A percentile compares a stretch with the other conserved stretches of the same genome.
Evolutionary conservation across 352 stramenopile genomes (phyloP).

Genomic region (Vaucheria bursata): DNA sequence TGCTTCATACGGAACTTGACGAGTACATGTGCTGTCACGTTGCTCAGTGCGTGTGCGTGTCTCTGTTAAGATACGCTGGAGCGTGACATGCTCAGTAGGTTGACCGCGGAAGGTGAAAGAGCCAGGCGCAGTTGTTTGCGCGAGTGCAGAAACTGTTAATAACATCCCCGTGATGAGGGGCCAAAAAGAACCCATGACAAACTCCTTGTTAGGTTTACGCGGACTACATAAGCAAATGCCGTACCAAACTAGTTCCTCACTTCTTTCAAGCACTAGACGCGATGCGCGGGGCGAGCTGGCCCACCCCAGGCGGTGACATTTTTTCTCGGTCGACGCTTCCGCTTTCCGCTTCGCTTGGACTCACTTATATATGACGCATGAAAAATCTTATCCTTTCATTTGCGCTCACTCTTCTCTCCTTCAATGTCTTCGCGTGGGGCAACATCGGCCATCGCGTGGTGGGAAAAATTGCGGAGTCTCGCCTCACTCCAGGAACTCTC

Average conservation of each 20-base stretch:
- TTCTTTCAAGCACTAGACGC: background rate
- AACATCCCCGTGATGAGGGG: conserved; percentile 1
- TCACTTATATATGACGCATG: background rate
- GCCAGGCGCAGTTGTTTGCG: background rate
- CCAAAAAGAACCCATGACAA: conserved; percentile 2
- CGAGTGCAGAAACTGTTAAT: background rate
- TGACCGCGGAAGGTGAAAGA: background rate
- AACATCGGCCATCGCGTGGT: background rate
- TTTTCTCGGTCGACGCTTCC: background rate
- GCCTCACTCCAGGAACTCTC: background rate
- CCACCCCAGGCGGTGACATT: background rate
- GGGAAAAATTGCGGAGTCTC: conserved; percentile 2
- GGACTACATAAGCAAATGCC: background rate
- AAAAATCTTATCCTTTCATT: background rate
- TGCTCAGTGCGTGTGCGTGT: background rate
- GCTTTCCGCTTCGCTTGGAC: background rate
- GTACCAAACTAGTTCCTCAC: background rate
- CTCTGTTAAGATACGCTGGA: background rate
- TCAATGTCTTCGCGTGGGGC: background rate
- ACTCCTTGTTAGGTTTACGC: background rate
- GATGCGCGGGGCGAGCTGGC: background rate
- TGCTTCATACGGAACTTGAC: background rate
- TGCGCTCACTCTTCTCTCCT: background rate
- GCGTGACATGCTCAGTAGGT: background rate
- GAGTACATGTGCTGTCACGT: background rate